These are phyloP conservation scores for Phytophthora crassamura DNA, from an alignment of 352 stramenopile species.

Conservation along the genomic window DNA sequence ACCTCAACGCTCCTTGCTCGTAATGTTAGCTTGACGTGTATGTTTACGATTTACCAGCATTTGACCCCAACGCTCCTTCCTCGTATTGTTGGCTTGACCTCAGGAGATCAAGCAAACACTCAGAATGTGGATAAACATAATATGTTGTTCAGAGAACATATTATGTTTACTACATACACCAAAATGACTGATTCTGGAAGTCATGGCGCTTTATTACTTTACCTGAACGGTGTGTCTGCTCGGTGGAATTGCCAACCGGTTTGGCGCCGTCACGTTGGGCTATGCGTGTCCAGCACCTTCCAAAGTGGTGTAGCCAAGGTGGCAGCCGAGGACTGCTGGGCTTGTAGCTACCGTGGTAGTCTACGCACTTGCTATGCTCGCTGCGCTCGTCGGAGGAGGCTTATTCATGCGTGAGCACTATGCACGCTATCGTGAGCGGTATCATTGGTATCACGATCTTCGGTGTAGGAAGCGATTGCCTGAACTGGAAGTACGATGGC, in stretches of 20 bases:
- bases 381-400: conserved; percentile 50
- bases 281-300: conserved; percentile 81
- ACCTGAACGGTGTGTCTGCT: conserved; percentile 67
- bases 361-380: conserved; percentile 75
- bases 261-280: conserved; percentile 82
- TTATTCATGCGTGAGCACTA: conserved; percentile 78
- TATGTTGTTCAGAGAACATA: too few species aligned
- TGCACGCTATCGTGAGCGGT: conserved; percentile 69
- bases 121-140: too few species aligned
- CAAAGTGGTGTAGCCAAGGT: conserved; percentile 49
- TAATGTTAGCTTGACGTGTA: too few species aligned
- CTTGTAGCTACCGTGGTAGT: conserved; percentile 51
- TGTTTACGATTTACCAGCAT: too few species aligned
- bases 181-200: too few species aligned
- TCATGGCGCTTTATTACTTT: too few species aligned
- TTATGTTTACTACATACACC: too few species aligned
- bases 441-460: conserved; percentile 77
- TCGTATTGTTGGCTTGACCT: too few species aligned
- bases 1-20: too few species aligned
- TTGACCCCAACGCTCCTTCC: too few species aligned
- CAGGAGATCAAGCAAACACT: too few species aligned
- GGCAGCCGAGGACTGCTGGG: conserved; percentile 32
- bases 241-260: conserved; percentile 79
- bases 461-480: conserved; percentile 45
- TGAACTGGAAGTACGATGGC: conserved; percentile 48